Conservation (phyloP, 176 grass and related monocot species). For the Pontederia paniculata region DNA sequence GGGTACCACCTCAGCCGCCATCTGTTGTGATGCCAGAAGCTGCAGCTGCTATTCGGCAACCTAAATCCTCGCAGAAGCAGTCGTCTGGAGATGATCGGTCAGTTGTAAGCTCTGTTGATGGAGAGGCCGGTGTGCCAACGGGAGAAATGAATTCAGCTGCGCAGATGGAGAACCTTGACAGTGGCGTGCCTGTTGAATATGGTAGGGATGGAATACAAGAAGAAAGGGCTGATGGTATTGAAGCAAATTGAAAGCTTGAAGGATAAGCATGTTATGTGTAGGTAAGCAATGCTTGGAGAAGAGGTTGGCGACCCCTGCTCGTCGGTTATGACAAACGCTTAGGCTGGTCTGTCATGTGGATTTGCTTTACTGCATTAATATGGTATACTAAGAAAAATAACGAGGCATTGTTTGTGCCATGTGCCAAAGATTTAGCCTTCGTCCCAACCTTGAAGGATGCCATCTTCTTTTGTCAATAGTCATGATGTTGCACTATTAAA, state of each 20-base stretch:
- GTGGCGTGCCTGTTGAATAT: background rate
- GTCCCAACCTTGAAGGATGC: too few species aligned
- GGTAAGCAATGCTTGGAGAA: background rate
- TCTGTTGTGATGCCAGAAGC: constrained; percentile 54
- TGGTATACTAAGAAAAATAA: too few species aligned
- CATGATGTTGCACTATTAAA: too few species aligned
- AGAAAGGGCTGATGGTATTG: background rate
- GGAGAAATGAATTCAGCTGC: constrained; percentile 15
- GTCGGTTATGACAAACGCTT: too few species aligned
- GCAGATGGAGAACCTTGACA: constrained; percentile 15
- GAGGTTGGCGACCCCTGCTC: background rate
- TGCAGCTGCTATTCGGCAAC: constrained; percentile 46
- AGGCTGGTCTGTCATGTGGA: too few species aligned
- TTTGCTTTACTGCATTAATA: too few species aligned
- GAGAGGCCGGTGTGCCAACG: background rate
- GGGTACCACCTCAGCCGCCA: constrained; percentile 57
- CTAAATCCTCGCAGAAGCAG: constrained; percentile 33
- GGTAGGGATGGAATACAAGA: background rate
- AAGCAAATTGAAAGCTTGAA: background rate
- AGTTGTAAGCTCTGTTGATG: constrained; percentile 10
- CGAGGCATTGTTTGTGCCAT: too few species aligned
- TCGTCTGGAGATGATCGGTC: constrained; percentile 9
- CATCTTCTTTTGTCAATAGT: too few species aligned
- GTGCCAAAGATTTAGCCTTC: too few species aligned
- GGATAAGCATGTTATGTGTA: background rate